These are phyloP conservation scores for Nicotiana attenuata DNA, from an alignment of 257 asterid species.

Conservation along the genomic window DNA sequence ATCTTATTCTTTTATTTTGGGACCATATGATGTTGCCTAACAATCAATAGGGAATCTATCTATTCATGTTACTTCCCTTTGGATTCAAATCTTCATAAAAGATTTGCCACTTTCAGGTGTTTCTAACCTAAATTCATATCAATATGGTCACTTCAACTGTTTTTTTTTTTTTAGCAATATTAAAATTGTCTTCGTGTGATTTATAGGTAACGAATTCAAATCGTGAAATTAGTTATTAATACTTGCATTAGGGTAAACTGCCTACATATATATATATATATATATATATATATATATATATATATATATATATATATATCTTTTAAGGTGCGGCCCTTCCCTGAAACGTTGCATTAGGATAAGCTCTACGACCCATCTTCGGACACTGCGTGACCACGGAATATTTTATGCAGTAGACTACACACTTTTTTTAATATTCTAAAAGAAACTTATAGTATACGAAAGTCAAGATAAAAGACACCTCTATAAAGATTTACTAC, in stretches of 20 bases:
- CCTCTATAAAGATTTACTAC: neutral
- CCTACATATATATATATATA: too few species aligned
- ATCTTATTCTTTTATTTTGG: neutral
- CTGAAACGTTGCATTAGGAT: too few species aligned
- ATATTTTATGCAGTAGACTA: too few species aligned
- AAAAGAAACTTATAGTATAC: neutral
- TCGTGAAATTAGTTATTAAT: fast-evolving
- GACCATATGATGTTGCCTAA: neutral
- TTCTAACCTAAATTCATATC: neutral
- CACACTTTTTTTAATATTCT: neutral
- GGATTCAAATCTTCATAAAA: conserved; percentile 10
- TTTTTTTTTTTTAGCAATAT: too few species aligned
- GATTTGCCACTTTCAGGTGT: conserved; percentile 17
- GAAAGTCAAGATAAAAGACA: neutral
- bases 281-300: too few species aligned
- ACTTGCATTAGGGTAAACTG: too few species aligned
- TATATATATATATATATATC: too few species aligned
- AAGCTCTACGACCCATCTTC: too few species aligned
- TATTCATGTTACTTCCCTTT: neutral
- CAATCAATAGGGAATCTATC: conserved; percentile 1
- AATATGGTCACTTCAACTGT: neutral
- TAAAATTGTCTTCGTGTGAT: too few species aligned
- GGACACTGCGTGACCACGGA: fast-evolving
- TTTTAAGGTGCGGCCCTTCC: too few species aligned
- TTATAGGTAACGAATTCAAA: fast-evolving